Evolutionary conservation across 2,329 filamentous ascomycete genomes (phyloP).

Genomic region (Scytalidium sp.): DNA sequence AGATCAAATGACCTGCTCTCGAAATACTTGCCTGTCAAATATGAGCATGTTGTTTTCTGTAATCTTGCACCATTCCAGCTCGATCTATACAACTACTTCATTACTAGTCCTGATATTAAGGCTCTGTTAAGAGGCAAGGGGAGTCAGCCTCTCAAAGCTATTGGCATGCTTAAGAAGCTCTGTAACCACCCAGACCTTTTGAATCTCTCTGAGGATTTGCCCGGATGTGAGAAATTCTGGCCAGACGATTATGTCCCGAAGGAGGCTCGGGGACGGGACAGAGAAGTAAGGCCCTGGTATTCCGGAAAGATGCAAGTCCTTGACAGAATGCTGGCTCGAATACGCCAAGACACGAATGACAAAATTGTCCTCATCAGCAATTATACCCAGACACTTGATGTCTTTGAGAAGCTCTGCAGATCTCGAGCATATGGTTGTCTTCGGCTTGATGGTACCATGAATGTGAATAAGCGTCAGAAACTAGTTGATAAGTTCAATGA

Average conservation of each 20-base stretch:
- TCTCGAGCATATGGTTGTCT: slow-evolving; percentile 80
- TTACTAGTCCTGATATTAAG: slow-evolving; percentile 92
- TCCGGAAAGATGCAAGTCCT: slow-evolving; percentile 98
- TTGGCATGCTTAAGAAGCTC: slow-evolving; percentile 94
- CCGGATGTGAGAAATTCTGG: slow-evolving; percentile 77
- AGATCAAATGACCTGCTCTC: slow-evolving; percentile 97
- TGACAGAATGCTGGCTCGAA: slow-evolving; percentile 95
- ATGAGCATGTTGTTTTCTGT: slow-evolving; percentile 99
- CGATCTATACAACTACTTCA: slow-evolving; percentile 94
- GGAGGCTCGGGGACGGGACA: slow-evolving; percentile 81
- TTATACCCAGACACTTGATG: slow-evolving; percentile 92
- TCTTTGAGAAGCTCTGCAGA: slow-evolving; percentile 90
- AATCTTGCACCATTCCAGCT: slow-evolving; percentile 90
- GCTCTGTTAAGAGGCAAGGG: slow-evolving; percentile 89
- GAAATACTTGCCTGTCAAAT: slow-evolving; percentile 97
- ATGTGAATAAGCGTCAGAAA: slow-evolving; percentile 94
- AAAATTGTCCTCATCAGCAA: slow-evolving; percentile 99
- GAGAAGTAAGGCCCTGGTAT: slow-evolving; percentile 92
- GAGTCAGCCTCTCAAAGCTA: slow-evolving; percentile 93
- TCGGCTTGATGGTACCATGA: slow-evolving; percentile 95
- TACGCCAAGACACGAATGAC: slow-evolving; percentile 94
- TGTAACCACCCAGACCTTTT: slow-evolving; percentile 97
- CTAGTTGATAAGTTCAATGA: slow-evolving; percentile 98
- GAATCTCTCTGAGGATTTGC: slow-evolving; percentile 77
- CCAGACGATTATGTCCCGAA: slow-evolving; percentile 88